Percentiles rank a stretch among this genome's conserved stretches.
Evolutionary conservation across 2,329 filamentous ascomycete genomes (phyloP).

Genomic region (Aspergillus ibericus): DNA sequence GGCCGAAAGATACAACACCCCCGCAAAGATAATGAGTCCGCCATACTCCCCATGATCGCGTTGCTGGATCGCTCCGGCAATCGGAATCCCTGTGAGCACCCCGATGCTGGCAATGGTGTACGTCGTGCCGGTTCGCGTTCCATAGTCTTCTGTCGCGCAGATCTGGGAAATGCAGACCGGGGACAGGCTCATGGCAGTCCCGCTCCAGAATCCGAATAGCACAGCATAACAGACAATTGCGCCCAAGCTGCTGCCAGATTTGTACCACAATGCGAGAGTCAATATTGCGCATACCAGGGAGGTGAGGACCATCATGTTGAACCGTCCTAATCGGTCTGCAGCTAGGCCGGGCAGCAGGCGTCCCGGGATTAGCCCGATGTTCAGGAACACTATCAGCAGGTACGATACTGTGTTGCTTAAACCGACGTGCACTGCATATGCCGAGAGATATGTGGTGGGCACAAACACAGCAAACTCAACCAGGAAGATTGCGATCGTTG

Average conservation of each 20-base stretch:
- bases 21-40: conserved; percentile 1
- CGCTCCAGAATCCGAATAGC: conserved; percentile 1
- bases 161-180: conserved; percentile 5
- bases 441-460: conserved; percentile 37
- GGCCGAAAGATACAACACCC: conserved; percentile 3
- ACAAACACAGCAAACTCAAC: conserved; percentile 40
- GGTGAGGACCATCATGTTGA: conserved; percentile 32
- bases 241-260: neutral
- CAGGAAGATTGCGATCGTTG: conserved; percentile 33
- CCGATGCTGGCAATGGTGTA: conserved; percentile 4
- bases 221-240: conserved; percentile 4
- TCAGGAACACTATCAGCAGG: conserved; percentile 33
- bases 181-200: conserved; percentile 2
- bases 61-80: neutral
- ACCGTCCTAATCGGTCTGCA: conserved; percentile 36
- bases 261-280: conserved; percentile 1
- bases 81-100: neutral
- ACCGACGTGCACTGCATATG: conserved; percentile 30
- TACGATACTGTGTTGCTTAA: conserved; percentile 29
- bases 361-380: conserved; percentile 34
- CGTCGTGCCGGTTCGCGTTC: neutral
- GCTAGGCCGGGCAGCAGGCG: conserved; percentile 34
- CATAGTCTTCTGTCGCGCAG: neutral
- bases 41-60: neutral
- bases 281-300: neutral